A percentile compares a stretch with the other conserved stretches of the same genome.
These are phyloP conservation scores for Volutella citrinella DNA, from an alignment of 2,329 filamentous ascomycete species.

Conservation along the genomic window DNA sequence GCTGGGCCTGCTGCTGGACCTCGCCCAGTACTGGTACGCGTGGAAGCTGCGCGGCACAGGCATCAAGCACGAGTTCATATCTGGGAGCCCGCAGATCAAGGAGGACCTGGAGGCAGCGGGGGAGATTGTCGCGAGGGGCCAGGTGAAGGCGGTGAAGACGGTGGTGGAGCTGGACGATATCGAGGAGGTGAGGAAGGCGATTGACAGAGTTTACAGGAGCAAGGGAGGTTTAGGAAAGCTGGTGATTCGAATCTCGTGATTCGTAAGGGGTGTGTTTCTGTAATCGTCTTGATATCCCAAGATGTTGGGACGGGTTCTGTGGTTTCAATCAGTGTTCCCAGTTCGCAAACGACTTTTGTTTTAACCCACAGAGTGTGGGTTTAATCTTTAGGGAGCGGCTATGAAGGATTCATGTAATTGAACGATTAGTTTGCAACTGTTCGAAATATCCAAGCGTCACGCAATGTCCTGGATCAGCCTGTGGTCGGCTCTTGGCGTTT, in stretches of 20 bases:
- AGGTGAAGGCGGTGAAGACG: constrained; percentile 41
- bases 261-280: not conserved
- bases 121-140: constrained; percentile 38
- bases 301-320: too few species aligned
- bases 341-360: too few species aligned
- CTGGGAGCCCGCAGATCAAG: constrained; percentile 37
- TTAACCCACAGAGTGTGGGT: too few species aligned
- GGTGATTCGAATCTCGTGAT: constrained; percentile 22
- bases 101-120: constrained; percentile 42
- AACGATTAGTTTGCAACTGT: too few species aligned
- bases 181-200: constrained; percentile 38
- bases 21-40: constrained; percentile 38
- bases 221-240: constrained; percentile 28
- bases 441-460: too few species aligned
- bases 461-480: too few species aligned
- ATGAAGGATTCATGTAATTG: too few species aligned
- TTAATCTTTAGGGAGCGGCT: too few species aligned
- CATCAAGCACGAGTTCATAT: constrained; percentile 43
- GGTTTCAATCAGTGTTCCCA: too few species aligned
- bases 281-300: too few species aligned
- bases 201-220: constrained; percentile 31
- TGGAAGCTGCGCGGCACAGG: constrained; percentile 43
- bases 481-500: too few species aligned
- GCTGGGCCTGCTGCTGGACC: constrained; percentile 32
- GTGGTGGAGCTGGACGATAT: constrained; percentile 41